These are phyloP conservation scores for Aureobasidium leucospermi DNA, from an alignment of 2,329 filamentous ascomycete genomes.

Conservation along the genomic window DNA sequence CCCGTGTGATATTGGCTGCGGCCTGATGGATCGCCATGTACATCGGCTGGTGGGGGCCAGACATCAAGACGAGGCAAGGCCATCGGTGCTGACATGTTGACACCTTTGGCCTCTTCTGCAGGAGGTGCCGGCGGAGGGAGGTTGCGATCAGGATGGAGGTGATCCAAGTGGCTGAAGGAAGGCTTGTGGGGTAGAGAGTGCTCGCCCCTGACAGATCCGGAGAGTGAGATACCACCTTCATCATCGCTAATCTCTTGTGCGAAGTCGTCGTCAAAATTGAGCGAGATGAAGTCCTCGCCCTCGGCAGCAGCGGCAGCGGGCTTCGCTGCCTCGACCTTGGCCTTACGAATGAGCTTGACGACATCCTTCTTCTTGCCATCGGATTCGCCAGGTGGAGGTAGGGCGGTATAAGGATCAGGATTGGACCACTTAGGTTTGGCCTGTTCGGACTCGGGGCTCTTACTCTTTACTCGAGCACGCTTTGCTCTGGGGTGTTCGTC, in stretches of 20 bases:
- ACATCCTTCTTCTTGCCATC: conserved; percentile 75
- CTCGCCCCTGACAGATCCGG: not conserved
- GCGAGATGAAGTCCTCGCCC: conserved; percentile 82
- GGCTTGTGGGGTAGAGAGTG: not conserved
- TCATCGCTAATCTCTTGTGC: conserved; percentile 20
- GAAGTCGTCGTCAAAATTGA: conserved; percentile 56
- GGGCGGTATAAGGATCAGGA: conserved; percentile 82
- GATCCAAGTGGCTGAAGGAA: conserved; percentile 29
- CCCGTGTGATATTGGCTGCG: not conserved
- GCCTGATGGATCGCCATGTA: conserved; percentile 7
- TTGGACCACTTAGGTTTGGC: conserved; percentile 80
- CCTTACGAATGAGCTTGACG: conserved; percentile 85
- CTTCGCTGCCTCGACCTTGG: conserved; percentile 59
- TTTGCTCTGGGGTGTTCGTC: conserved; percentile 24
- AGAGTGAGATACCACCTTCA: conserved; percentile 27
- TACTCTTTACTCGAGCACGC: conserved; percentile 22
- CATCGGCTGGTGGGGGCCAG: conserved; percentile 19
- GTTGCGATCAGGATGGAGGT: conserved; percentile 21
- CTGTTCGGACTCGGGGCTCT: conserved; percentile 18
- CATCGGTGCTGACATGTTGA: not conserved
- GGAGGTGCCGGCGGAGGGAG: not conserved
- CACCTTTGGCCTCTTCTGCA: not conserved
- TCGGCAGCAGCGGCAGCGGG: conserved; percentile 28
- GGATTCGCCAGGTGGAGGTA: conserved; percentile 71
- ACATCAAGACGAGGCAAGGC: conserved; percentile 10